Evolutionary conservation across 495 filamentous ascomycete genomes (phyloP), one percentile per base, ranked within the genome.

Genomic region (Penicillium salamii): DNA sequence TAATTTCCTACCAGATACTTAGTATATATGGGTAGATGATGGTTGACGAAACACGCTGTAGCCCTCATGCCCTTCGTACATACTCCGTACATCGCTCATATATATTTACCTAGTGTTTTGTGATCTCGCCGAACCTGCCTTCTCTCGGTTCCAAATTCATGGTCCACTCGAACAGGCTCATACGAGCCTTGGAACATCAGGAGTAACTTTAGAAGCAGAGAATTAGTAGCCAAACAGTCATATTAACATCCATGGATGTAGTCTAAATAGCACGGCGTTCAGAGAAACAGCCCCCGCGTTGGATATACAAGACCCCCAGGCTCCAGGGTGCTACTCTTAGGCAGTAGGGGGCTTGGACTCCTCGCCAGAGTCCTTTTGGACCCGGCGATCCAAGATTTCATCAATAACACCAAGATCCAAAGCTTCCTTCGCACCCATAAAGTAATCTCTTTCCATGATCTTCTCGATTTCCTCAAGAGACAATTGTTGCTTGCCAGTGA

Each of bases 391-490:
- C 46, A 98, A 59, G 44, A 98, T 90, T 68, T 91, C 81, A 75
- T 98, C 93, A 23, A 98, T 79, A 58, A 98, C 85, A 0, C 93
- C 93, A 68, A 95, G 76, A 18, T 93, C 88, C 63, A 89, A 72
- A 13, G 93, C 92, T 70, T 97, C 92, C 33, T 87, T 64, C 3
- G 91, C 91, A 42, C 87, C 84, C 81, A 97, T 83, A 58, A 96
- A 96, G 56, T 91, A 90, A 69, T 98, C 93, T 45, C 93, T 71
- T 77, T 98, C 93, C 90, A 98, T 96, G 62, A 97, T 71, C 70
- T 81, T 88, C 77, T 95, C 93, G 63, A 96, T 65, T 44, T 92
- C 89, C 45, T 89, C 83, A 49, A 96, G 67, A 1, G 71, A 78
- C 62, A 87, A 70, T 50, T 83, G 74, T 67, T 84, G 88, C 62